A percentile compares a stretch with the other conserved stretches of the same genome.
Conservation (phyloP, 768 basidiomycete genomes). For the Termitomyces sp. region DNA sequence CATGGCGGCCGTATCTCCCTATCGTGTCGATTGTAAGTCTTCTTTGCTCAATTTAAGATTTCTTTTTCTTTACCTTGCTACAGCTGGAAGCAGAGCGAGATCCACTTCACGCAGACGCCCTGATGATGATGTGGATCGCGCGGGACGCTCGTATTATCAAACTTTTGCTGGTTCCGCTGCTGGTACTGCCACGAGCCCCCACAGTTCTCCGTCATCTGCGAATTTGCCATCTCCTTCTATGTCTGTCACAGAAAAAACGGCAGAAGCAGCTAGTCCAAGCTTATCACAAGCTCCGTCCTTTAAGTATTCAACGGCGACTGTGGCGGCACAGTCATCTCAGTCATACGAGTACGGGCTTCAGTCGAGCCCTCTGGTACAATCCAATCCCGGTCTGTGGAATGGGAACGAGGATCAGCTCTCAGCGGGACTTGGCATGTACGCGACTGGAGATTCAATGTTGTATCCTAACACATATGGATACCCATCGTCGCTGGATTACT, state of each 20-base stretch:
- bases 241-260: slow-evolving; percentile 40
- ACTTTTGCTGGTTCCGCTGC: slow-evolving; percentile 52
- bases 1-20: slow-evolving; percentile 54
- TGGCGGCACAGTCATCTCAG: slow-evolving; percentile 48
- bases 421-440: slow-evolving; percentile 34
- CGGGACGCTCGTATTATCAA: slow-evolving; percentile 40
- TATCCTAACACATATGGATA: slow-evolving; percentile 43
- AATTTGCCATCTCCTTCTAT: slow-evolving; percentile 68
- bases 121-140: slow-evolving; percentile 53
- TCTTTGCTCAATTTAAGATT: neutral
- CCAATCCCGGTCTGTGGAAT: slow-evolving; percentile 40
- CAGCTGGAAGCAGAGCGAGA: slow-evolving; percentile 58
- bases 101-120: slow-evolving; percentile 72
- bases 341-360: slow-evolving; percentile 42
- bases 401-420: slow-evolving; percentile 31
- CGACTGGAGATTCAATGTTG: slow-evolving; percentile 34
- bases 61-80: slow-evolving; percentile 17
- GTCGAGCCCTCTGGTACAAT: slow-evolving; percentile 30
- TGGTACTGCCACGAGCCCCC: slow-evolving; percentile 46
- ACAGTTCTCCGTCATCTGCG: slow-evolving; percentile 71
- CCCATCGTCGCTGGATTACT: slow-evolving; percentile 32
- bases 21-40: slow-evolving; percentile 58
- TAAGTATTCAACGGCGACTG: slow-evolving; percentile 38
- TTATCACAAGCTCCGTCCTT: slow-evolving; percentile 39
- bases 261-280: slow-evolving; percentile 50